Evolutionary conservation across 306 rosid species (phyloP).

Genomic region (Medicago ruthenica): DNA sequence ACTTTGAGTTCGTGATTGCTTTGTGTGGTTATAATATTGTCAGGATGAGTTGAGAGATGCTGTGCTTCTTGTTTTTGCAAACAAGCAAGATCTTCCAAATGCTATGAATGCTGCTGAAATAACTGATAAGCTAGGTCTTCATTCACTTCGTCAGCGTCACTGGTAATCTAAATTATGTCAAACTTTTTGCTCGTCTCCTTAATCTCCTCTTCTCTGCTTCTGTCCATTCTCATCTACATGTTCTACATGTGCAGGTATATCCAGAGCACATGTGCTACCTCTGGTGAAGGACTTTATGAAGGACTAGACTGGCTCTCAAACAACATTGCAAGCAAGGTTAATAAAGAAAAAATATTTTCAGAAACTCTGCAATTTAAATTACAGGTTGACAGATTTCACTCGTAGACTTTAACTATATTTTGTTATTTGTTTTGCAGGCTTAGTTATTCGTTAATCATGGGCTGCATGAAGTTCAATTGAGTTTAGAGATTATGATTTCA

Average conservation of each 20-base stretch:
- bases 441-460: constrained; percentile 46
- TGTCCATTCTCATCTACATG: not conserved
- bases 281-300: constrained; percentile 90
- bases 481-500: constrained; percentile 38
- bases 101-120: constrained; percentile 96
- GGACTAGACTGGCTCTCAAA: constrained; percentile 92
- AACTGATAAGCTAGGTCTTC: constrained; percentile 87
- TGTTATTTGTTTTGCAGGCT: constrained; percentile 55
- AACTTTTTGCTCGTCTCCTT: not conserved
- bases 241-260: constrained; percentile 63
- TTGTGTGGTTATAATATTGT: constrained; percentile 21
- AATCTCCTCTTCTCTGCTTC: not conserved
- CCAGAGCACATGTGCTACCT: constrained; percentile 90
- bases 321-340: constrained; percentile 84
- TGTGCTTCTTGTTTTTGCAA: constrained; percentile 84
- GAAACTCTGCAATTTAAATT: constrained; percentile 2
- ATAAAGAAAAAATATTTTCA: not conserved
- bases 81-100: constrained; percentile 94
- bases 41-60: constrained; percentile 93
- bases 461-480: constrained; percentile 33
- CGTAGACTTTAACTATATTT: not conserved
- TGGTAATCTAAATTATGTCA: constrained; percentile 52
- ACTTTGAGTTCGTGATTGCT: constrained; percentile 4
- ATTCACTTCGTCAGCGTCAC: constrained; percentile 91
- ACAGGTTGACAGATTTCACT: constrained; percentile 3